These are phyloP conservation scores for Trypethelium eluteriae DNA, from an alignment of 495 filamentous ascomycete genomes.

Conservation along the genomic window DNA sequence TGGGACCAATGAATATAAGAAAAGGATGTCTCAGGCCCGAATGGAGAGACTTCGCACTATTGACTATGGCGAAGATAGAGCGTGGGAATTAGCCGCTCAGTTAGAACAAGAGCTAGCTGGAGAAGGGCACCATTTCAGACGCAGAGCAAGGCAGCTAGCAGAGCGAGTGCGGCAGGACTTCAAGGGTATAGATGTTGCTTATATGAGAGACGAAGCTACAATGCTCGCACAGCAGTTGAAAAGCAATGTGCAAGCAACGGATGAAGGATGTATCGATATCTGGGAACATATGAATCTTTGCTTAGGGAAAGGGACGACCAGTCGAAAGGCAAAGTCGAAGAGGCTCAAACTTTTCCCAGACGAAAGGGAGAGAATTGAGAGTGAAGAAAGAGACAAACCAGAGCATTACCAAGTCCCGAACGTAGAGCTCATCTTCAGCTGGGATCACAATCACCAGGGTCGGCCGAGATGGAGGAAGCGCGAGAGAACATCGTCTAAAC, in stretches of 20 bases:
- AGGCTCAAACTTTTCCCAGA: slow-evolving; percentile 4
- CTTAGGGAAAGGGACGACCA: background rate
- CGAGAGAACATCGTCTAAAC: background rate
- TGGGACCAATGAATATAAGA: background rate
- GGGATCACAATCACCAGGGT: slow-evolving; percentile 4
- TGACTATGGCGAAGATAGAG: background rate
- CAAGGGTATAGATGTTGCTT: background rate
- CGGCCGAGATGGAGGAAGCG: background rate
- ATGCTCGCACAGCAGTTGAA: background rate
- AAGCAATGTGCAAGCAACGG: background rate
- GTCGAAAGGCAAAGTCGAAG: background rate
- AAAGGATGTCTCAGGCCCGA: background rate
- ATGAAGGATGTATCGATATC: background rate
- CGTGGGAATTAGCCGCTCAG: background rate
- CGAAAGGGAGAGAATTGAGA: background rate
- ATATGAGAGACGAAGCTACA: background rate
- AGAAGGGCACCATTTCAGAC: background rate
- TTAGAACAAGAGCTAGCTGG: background rate
- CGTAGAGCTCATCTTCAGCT: background rate
- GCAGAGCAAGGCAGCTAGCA: background rate
- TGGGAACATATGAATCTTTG: slow-evolving; percentile 7
- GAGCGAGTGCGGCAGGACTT: background rate
- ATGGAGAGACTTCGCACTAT: background rate
- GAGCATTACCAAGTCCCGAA: background rate
- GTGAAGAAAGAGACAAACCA: background rate